Evolutionary conservation across 768 basidiomycete species (phyloP).

Genomic region (Fistulinella prunicolor): DNA sequence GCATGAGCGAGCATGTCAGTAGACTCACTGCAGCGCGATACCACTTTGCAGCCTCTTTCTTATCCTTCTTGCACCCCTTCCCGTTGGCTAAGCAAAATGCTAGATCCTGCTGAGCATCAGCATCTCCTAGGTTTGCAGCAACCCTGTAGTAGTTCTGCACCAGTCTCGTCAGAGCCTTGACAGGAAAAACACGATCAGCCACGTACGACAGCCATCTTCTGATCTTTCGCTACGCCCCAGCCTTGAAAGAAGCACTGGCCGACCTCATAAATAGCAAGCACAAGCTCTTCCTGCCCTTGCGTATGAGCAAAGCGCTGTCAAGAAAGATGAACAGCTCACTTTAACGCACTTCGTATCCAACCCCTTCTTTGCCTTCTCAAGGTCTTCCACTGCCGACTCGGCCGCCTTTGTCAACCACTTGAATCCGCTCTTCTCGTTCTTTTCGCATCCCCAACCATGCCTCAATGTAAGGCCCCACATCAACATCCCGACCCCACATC

Average conservation of each 20-base stretch:
- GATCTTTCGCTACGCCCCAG: slow-evolving; percentile 85
- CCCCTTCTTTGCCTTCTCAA: slow-evolving; percentile 61
- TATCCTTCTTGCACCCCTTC: slow-evolving; percentile 86
- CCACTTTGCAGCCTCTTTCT: slow-evolving; percentile 84
- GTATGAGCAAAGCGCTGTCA: background rate
- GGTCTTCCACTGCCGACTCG: slow-evolving; percentile 71
- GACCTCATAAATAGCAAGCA: slow-evolving; percentile 88
- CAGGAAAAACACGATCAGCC: background rate
- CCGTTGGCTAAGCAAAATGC: slow-evolving; percentile 85
- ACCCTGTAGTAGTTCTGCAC: slow-evolving; percentile 76
- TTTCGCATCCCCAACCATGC: slow-evolving; percentile 85
- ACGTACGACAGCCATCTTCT: slow-evolving; percentile 85
- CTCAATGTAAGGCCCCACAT: slow-evolving; percentile 87
- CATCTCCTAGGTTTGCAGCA: slow-evolving; percentile 80
- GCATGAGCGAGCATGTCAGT: background rate
- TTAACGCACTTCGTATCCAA: slow-evolving; percentile 53
- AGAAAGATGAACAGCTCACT: slow-evolving; percentile 31
- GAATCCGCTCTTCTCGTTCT: slow-evolving; percentile 78
- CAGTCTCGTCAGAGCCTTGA: slow-evolving; percentile 1
- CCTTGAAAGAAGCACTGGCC: slow-evolving; percentile 92
- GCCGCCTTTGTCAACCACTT: slow-evolving; percentile 82
- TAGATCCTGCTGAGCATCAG: slow-evolving; percentile 83
- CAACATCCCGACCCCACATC: slow-evolving; percentile 86
- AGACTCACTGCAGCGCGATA: slow-evolving; percentile 76
- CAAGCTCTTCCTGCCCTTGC: slow-evolving; percentile 61